phyloP scores from a whole-genome alignment of 768 basidiomycete species.

The Boletus eberwhitei region DNA sequence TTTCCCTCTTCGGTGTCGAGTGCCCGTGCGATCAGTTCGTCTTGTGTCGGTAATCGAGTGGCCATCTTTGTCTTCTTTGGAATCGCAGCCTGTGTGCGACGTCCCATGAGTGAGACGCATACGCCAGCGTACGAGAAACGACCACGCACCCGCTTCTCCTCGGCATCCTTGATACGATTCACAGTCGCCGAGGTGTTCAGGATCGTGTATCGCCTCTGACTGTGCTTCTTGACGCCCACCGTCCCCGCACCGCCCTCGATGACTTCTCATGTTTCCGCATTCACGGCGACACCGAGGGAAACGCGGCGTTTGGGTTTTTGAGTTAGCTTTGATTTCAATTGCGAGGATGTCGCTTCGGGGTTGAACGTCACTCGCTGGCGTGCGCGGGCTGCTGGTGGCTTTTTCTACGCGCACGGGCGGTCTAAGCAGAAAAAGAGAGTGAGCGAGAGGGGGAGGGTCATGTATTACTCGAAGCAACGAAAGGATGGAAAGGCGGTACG shows the following conservation, averaged over 20 bases:
- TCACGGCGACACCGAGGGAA: constrained; percentile 50
- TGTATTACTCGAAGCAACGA: background rate
- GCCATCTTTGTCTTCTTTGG: constrained; percentile 60
- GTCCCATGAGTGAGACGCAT: background rate
- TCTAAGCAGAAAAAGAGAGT: constrained; percentile 33
- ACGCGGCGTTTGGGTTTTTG: constrained; percentile 44
- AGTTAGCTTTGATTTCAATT: constrained; percentile 23
- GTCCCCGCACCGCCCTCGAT: constrained; percentile 32
- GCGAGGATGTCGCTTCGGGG: constrained; percentile 40
- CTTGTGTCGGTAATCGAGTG: constrained; percentile 62
- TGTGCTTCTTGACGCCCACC: constrained; percentile 43
- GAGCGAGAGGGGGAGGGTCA: no score
- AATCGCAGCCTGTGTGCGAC: constrained; percentile 43
- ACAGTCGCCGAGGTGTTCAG: constrained; percentile 67
- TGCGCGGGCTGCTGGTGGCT: constrained; percentile 62
- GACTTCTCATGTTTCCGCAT: constrained; percentile 62
- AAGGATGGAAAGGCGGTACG: background rate
- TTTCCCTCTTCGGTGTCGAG: constrained; percentile 88
- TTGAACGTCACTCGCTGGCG: constrained; percentile 68
- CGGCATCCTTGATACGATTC: constrained; percentile 58
- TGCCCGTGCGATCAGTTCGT: constrained; percentile 79
- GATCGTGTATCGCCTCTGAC: constrained; percentile 66
- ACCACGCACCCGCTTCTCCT: constrained; percentile 54
- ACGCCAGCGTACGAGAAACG: background rate
- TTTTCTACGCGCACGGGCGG: constrained; percentile 54